Evolutionary conservation across 371 early-diverging fungal species (phyloP), one percentile per base, ranked within the genome.

Genomic region (Rhizopus arrhizus): DNA sequence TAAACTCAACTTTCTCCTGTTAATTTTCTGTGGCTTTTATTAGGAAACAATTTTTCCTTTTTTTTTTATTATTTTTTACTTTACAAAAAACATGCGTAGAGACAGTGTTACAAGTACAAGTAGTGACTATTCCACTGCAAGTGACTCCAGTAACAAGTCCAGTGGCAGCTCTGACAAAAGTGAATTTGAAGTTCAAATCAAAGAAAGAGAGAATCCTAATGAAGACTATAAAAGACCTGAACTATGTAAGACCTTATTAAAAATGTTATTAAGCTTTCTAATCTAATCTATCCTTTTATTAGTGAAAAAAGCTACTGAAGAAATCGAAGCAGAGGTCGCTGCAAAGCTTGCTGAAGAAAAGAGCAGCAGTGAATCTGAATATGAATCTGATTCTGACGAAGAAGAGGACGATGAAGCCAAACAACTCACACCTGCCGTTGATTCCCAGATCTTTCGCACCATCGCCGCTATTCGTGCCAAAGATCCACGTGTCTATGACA

Each of bases 371-470:
- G 48, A 22, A 22, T 47, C 52, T n/a, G 64, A 59, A 33, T 52
- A 61, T 28, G 64, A 63, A n/a, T 47, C 43, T n/a, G 66, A 61
- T 54, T 66, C 68, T 16, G 64, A 66, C 3, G 73, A 75, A 31
- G 94, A 88, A 29, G 98, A 97, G 61, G 98, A 98, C 76, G 95
- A 95, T 53, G 77, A 79, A 29, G 95, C 91, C 10, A 88, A 86
- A 51, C 78, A 95, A 46, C 73, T 95, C 15, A 95, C 96, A 13
- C 92, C 95, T 9, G 94, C 86, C 43, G 70, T 96, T 8, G 97
- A 98, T 62, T 88, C 90, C 3, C 93, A 96, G 68, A 95, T 98
- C 59, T 77, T 98, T 82, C 86, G 87, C 47, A 95, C 97, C 1
- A 89, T 97, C 61, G 87, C 88, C 0, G 83, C 90, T 46, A 89